A percentile compares a stretch with the other conserved stretches of the same genome.
phyloP scores from a whole-genome alignment of 2,329 filamentous ascomycete species.

The Penicillium decumbens region DNA sequence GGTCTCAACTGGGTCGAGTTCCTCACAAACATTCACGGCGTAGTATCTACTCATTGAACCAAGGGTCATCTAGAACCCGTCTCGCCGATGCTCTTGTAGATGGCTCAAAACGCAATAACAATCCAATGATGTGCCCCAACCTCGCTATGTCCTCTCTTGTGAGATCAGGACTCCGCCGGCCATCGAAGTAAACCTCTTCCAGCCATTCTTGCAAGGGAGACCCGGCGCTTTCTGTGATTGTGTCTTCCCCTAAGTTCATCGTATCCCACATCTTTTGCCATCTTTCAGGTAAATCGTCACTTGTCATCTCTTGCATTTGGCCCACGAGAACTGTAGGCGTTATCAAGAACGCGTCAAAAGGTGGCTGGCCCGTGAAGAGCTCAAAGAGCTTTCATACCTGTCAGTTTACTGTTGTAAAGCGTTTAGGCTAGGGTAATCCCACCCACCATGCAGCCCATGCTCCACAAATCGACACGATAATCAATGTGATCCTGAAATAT shows the following conservation, averaged over 20 bases:
- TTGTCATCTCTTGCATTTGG: conserved; percentile 37
- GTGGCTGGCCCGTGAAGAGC: conserved; percentile 37
- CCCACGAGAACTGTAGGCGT: conserved; percentile 31
- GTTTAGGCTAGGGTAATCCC: neutral
- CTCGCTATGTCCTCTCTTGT: conserved; percentile 23
- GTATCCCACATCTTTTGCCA: conserved; percentile 30
- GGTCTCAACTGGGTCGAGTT: too few species aligned
- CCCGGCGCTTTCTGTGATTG: conserved; percentile 12
- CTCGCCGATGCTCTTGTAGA: conserved; percentile 25
- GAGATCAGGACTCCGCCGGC: conserved; percentile 21
- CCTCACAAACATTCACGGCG: too few species aligned
- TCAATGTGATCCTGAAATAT: conserved; percentile 37
- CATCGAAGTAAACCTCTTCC: conserved; percentile 38
- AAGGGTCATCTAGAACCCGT: conserved; percentile 25
- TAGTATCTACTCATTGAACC: conserved; percentile 16
- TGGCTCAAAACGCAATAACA: conserved; percentile 25
- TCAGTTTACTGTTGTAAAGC: conserved; percentile 10
- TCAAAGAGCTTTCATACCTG: conserved; percentile 34
- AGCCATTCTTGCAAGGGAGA: conserved; percentile 35
- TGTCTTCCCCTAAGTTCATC: conserved; percentile 20
- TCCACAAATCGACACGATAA: conserved; percentile 39
- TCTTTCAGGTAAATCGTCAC: conserved; percentile 32
- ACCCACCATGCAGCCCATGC: conserved; percentile 37
- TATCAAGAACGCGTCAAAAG: conserved; percentile 36
- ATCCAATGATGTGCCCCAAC: conserved; percentile 23